Conservation (phyloP, 345 rosid genomes). For the Psidium friedrichsthalianum region DNA sequence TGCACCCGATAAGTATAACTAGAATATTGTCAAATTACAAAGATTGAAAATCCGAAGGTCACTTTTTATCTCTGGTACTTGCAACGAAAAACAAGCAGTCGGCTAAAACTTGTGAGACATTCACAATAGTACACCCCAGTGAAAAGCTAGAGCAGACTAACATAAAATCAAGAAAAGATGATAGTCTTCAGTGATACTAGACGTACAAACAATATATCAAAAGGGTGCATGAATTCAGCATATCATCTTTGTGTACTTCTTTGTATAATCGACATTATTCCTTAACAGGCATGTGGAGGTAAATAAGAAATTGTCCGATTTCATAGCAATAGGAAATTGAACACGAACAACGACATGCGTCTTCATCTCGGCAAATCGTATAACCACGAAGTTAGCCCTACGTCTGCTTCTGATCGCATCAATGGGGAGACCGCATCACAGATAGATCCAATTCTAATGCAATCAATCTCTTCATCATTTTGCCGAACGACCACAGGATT, state of each 20-base stretch:
- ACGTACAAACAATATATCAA: no score
- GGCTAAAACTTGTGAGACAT: not conserved
- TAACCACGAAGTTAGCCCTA: not conserved
- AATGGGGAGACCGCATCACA: not conserved
- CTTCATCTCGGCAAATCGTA: not conserved
- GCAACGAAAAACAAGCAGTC: not conserved
- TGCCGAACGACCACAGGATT: not conserved
- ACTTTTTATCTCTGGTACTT: not conserved
- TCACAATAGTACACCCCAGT: no score
- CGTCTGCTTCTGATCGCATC: not conserved
- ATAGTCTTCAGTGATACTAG: no score
- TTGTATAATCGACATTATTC: not conserved
- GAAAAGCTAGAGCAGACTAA: no score
- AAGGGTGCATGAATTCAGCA: no score
- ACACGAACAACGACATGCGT: not conserved
- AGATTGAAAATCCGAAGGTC: not conserved
- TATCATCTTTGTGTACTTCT: not conserved
- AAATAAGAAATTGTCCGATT: not conserved
- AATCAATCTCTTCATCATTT: not conserved
- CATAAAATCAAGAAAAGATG: not conserved
- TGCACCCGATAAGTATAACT: no score
- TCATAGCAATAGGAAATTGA: not conserved
- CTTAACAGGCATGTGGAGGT: no score
- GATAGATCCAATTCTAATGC: not conserved
- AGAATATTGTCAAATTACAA: no score